These are phyloP conservation scores for Cutaneotrichosporon mucoides DNA, from an alignment of 1,284 basidiomycete species.

Conservation along the genomic window DNA sequence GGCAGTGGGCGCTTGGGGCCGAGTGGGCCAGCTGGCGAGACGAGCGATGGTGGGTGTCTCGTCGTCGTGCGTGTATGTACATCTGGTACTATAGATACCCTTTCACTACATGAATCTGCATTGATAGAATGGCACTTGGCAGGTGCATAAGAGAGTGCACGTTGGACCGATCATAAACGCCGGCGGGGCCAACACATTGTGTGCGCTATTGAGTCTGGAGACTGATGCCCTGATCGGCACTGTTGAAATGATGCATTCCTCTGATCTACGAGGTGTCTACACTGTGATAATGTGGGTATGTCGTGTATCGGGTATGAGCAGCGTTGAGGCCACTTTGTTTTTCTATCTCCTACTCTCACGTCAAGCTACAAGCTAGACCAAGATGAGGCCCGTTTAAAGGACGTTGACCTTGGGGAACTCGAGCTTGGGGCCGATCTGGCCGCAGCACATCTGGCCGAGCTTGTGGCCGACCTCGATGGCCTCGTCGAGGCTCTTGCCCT, in stretches of 20 bases:
- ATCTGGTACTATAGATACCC: slow-evolving; percentile 2
- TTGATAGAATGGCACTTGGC: neutral
- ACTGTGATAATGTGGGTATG: neutral
- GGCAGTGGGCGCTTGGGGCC: too few species aligned
- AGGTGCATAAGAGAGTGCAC: too few species aligned
- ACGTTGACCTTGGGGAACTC: slow-evolving; percentile 41
- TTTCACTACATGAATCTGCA: neutral
- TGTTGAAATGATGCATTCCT: slow-evolving; percentile 23
- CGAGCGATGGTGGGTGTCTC: too few species aligned
- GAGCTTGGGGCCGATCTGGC: slow-evolving; percentile 60
- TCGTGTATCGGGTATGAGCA: slow-evolving; percentile 4
- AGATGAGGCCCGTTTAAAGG: slow-evolving; percentile 20
- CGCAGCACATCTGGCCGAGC: slow-evolving; percentile 82
- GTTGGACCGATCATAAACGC: too few species aligned
- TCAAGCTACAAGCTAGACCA: too few species aligned
- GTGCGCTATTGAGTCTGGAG: too few species aligned
- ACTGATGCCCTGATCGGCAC: too few species aligned
- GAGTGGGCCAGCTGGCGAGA: too few species aligned
- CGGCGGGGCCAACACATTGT: too few species aligned
- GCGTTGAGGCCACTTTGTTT: slow-evolving; percentile 12
- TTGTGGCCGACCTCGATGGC: slow-evolving; percentile 78
- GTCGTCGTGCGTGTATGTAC: neutral
- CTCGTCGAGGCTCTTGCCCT: slow-evolving; percentile 75
- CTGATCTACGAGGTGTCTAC: neutral
- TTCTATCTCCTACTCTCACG: neutral